phyloP scores from a whole-genome alignment of 495 filamentous ascomycete species.

The Penicillium lagena region DNA sequence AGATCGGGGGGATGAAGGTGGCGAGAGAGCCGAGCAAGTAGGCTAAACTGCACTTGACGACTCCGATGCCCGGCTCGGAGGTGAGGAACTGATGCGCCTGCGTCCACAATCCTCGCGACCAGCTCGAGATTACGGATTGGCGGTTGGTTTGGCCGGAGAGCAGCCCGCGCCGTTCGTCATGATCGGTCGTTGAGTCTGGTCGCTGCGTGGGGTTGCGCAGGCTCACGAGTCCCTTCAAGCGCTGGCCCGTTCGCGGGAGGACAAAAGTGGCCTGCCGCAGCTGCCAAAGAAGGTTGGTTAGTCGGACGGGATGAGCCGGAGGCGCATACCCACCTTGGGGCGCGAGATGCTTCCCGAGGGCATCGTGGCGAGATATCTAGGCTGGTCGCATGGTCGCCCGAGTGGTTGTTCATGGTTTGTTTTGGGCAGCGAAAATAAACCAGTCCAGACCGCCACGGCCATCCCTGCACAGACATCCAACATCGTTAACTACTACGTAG shows the following conservation, averaged over 20 bases:
- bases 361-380: too few species aligned
- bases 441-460: too few species aligned
- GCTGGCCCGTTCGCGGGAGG: constrained; percentile 45
- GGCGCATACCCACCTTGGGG: too few species aligned
- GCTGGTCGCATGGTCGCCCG: too few species aligned
- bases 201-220: constrained; percentile 25
- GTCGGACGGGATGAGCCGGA: neutral
- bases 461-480: too few species aligned
- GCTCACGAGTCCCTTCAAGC: constrained; percentile 44
- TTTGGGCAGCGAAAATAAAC: too few species aligned
- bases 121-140: constrained; percentile 8
- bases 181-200: constrained; percentile 4
- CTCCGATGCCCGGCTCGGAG: constrained; percentile 60
- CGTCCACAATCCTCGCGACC: constrained; percentile 6
- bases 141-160: constrained; percentile 24
- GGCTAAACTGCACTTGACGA: constrained; percentile 89
- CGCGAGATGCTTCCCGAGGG: too few species aligned
- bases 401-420: constrained; percentile 11
- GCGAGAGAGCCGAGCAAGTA: constrained; percentile 85
- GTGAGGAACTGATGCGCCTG: constrained; percentile 31
- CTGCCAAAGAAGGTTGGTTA: constrained; percentile 13
- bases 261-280: constrained; percentile 50
- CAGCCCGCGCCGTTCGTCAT: constrained; percentile 35
- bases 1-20: constrained; percentile 73
- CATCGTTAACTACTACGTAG: too few species aligned